Evolutionary conservation across 495 filamentous ascomycete species (phyloP).

Genomic region (Sphaerosporella brunnea): DNA sequence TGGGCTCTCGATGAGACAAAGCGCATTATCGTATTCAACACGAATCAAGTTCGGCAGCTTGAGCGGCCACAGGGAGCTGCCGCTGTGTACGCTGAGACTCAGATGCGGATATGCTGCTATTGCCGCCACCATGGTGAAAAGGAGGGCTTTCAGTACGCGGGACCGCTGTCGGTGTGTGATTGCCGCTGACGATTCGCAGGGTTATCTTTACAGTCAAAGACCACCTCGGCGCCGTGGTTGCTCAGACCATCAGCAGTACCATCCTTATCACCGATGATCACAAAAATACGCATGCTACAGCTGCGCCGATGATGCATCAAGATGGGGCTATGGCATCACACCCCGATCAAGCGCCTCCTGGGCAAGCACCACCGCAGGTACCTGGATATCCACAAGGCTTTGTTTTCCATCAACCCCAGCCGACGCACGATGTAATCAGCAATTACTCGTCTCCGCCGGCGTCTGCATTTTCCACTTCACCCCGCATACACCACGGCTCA

Average conservation of each 20-base stretch:
- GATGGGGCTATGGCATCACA: background rate
- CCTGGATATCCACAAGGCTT: background rate
- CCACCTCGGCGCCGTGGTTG: conserved; percentile 49
- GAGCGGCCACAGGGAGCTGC: conserved; percentile 21
- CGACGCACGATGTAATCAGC: conserved; percentile 1
- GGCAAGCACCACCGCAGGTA: background rate
- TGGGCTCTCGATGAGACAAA: conserved; percentile 62
- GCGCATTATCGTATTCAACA: conserved; percentile 85
- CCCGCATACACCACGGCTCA: too few relatives aligned
- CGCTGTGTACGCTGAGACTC: conserved; percentile 40
- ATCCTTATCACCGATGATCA: conserved; percentile 97
- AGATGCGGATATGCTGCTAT: conserved; percentile 96
- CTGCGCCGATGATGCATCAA: background rate
- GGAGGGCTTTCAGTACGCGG: conserved; percentile 54
- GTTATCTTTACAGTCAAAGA: conserved; percentile 91
- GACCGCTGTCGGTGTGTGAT: too few relatives aligned
- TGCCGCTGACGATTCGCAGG: conserved; percentile 24
- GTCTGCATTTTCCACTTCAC: too few relatives aligned
- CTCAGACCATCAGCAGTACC: conserved; percentile 66
- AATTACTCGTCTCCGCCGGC: too few relatives aligned
- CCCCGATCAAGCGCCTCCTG: background rate
- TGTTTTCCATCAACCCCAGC: background rate
- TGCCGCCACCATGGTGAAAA: conserved; percentile 89
- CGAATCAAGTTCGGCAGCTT: conserved; percentile 79
- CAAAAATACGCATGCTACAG: conserved; percentile 32